Percentiles rank a stretch among this genome's conserved stretches.
Conservation (phyloP, 176 grass and related monocot species). For the Aegilops speltoides region DNA sequence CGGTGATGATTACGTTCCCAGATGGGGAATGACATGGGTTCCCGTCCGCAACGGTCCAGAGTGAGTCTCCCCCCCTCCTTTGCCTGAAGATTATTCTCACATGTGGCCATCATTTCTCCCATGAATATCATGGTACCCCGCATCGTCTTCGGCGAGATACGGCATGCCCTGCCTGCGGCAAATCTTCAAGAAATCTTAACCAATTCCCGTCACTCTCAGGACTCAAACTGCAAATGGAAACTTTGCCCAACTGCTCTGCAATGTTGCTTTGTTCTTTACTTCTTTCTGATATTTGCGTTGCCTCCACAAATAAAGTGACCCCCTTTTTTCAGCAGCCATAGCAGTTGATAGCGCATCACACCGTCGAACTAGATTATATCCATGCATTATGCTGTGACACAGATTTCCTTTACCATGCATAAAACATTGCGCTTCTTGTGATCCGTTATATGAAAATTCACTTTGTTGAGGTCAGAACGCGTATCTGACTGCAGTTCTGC, state of each 20-base stretch:
- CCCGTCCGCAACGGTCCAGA: slow-evolving; percentile 56
- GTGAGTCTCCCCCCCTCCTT: slow-evolving; percentile 47
- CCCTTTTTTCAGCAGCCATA: not conserved
- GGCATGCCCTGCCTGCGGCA: not conserved
- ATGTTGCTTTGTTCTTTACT: not conserved
- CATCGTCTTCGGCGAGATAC: not conserved
- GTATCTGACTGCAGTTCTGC: not conserved
- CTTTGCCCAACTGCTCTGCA: not conserved
- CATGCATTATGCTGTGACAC: not conserved
- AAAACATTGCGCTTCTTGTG: not conserved
- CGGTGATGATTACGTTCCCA: slow-evolving; percentile 73
- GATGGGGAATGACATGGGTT: slow-evolving; percentile 85
- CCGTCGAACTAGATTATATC: not conserved
- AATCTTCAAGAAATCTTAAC: slow-evolving; percentile 31
- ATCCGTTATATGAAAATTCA: not conserved
- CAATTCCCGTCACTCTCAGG: not conserved
- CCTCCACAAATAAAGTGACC: not conserved
- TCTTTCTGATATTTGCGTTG: not conserved
- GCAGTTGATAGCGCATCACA: not conserved
- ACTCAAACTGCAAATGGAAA: slow-evolving; percentile 11
- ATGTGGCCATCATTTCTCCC: slow-evolving; percentile 8
- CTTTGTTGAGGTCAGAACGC: no score
- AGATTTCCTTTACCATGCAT: not conserved
- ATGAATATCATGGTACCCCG: slow-evolving; percentile 1
- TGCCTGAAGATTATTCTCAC: not conserved